Evolutionary conservation across 1,284 basidiomycete genomes (phyloP).

Genomic region (Gastroboletus turbinatus): DNA sequence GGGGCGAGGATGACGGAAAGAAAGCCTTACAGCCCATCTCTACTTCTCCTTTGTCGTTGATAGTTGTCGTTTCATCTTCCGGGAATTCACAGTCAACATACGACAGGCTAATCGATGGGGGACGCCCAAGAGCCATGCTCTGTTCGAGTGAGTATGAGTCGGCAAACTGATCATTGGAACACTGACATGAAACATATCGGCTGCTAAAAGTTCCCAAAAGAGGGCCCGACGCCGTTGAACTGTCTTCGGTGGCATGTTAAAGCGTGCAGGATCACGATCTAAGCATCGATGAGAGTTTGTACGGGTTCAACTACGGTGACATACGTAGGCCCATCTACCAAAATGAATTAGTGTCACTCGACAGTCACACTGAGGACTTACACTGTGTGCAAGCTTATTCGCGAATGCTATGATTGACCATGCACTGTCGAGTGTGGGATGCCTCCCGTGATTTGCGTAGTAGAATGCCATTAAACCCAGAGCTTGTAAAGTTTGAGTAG

Average conservation of each 20-base stretch:
- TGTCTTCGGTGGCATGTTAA: slow-evolving; percentile 52
- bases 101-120: slow-evolving; percentile 53
- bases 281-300: slow-evolving; percentile 10
- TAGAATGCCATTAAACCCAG: slow-evolving; percentile 54
- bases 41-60: slow-evolving; percentile 48
- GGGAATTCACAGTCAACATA: slow-evolving; percentile 61
- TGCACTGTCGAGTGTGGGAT: slow-evolving; percentile 52
- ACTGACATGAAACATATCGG: slow-evolving; percentile 50
- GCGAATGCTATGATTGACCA: slow-evolving; percentile 53
- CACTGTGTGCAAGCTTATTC: slow-evolving; percentile 57
- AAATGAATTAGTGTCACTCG: slow-evolving; percentile 11
- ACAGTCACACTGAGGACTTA: slow-evolving; percentile 34
- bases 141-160: slow-evolving; percentile 23
- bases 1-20: not conserved
- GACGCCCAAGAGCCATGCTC: slow-evolving; percentile 54
- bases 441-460: slow-evolving; percentile 51
- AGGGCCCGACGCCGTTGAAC: slow-evolving; percentile 53
- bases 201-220: slow-evolving; percentile 59
- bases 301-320: slow-evolving; percentile 20
- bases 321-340: slow-evolving; percentile 55
- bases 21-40: slow-evolving; percentile 46
- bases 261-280: slow-evolving; percentile 64
- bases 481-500: slow-evolving; percentile 61
- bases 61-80: slow-evolving; percentile 44
- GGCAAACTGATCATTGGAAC: not conserved